phyloP scores from a whole-genome alignment of 352 stramenopile genomes.

The Globisporangium parvum region DNA sequence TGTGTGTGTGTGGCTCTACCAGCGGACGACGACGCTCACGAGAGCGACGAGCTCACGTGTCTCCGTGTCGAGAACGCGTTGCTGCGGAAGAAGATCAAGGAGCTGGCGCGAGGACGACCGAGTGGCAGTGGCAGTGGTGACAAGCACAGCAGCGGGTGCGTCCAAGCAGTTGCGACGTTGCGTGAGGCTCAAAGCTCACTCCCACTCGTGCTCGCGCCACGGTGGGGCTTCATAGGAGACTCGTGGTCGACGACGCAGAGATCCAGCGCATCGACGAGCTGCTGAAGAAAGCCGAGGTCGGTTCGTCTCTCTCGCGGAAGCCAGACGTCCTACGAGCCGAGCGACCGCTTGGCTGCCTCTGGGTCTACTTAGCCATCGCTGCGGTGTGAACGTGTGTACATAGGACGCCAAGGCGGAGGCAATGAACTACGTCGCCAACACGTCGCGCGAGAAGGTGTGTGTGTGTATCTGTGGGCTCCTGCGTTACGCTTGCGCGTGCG shows the following conservation, averaged over 20 bases:
- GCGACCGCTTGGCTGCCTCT: no score
- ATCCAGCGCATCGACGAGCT: constrained; percentile 68
- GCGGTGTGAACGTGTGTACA: not conserved
- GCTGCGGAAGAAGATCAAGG: constrained; percentile 65
- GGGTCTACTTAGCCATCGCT: not conserved
- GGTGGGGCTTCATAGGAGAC: constrained; percentile 30
- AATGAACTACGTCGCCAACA: constrained; percentile 64
- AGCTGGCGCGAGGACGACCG: constrained; percentile 37
- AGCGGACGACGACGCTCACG: constrained; percentile 13
- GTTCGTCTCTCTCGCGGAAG: no score
- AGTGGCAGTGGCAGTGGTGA: constrained; percentile 32
- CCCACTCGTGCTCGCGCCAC: not conserved
- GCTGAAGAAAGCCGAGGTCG: constrained; percentile 65
- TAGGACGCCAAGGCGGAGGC: constrained; percentile 70
- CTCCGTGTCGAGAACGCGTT: constrained; percentile 62
- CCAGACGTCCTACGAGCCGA: no score
- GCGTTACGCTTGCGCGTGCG: not conserved
- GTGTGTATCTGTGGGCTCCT: not conserved
- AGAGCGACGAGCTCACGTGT: constrained; percentile 37
- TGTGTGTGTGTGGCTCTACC: not conserved
- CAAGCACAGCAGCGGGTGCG: not conserved
- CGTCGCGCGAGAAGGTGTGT: constrained; percentile 65
- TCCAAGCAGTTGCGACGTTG: no score
- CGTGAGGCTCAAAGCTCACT: not conserved
- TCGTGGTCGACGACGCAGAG: constrained; percentile 47